phyloP scores from a whole-genome alignment of 129 eudicot species.

The Apium graveolens region DNA sequence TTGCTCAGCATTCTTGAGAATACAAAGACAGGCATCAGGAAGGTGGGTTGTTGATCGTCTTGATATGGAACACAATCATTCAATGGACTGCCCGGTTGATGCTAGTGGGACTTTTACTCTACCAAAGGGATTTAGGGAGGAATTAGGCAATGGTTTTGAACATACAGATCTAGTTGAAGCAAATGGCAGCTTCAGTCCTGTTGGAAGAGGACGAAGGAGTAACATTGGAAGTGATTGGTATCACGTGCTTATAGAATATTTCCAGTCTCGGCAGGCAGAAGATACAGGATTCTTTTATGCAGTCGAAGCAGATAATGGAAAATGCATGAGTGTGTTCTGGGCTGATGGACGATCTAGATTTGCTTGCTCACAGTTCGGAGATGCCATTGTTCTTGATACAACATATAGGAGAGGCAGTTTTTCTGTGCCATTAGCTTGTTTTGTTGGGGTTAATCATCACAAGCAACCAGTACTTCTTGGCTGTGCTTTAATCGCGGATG shows the following conservation, averaged over 20 bases:
- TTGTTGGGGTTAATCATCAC: conserved; percentile 71
- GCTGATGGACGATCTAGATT: conserved; percentile 80
- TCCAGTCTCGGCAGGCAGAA: conserved; percentile 68
- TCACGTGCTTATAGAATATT: conserved; percentile 47
- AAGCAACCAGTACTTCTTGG: conserved; percentile 80
- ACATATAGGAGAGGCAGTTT: conserved; percentile 50
- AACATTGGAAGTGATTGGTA: conserved; percentile 53
- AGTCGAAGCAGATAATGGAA: conserved; percentile 51
- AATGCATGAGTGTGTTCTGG: conserved; percentile 70
- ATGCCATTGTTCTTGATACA: conserved; percentile 63
- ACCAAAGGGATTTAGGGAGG: conserved; percentile 53
- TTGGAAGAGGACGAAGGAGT: conserved; percentile 48
- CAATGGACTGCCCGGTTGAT: conserved; percentile 37
- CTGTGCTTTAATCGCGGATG: conserved; percentile 74
- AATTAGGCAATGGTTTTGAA: conserved; percentile 48
- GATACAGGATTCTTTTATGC: conserved; percentile 77
- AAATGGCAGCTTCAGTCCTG: conserved; percentile 60
- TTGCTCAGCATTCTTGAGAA: conserved; percentile 85
- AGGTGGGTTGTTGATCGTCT: conserved; percentile 85
- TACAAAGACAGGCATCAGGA: conserved; percentile 74
- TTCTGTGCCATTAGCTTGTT: conserved; percentile 60
- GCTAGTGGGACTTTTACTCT: conserved; percentile 28
- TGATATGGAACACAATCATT: conserved; percentile 75
- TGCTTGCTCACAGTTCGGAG: conserved; percentile 69
- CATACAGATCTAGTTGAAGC: conserved; percentile 67